A percentile compares a stretch with the other conserved stretches of the same genome.
phyloP scores from a whole-genome alignment of 2,329 filamentous ascomycete species.

The Epichloe amarillans region DNA sequence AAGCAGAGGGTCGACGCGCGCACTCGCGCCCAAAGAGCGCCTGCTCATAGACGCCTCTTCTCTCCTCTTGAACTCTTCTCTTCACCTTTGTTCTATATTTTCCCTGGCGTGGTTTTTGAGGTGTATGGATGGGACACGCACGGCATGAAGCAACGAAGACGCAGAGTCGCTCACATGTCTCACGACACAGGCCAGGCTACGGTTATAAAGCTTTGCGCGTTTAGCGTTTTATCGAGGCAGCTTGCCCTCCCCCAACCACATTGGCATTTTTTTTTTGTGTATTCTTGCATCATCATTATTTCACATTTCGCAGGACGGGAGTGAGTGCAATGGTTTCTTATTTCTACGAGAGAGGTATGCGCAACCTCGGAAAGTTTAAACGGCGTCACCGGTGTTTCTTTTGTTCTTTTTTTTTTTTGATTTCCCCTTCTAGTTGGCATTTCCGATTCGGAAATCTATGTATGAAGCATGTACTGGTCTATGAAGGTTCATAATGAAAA shows the following conservation, averaged over 20 bases:
- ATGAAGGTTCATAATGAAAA: not conserved
- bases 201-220: not conserved
- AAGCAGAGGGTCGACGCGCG: constrained; percentile 36
- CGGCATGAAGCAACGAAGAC: constrained; percentile 1
- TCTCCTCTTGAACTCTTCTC: not conserved
- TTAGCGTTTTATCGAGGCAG: not conserved
- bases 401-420: not conserved
- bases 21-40: constrained; percentile 48
- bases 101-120: not conserved
- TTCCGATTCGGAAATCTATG: not conserved
- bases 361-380: not conserved
- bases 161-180: not conserved
- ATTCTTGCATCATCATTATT: not conserved
- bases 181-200: not conserved
- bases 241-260: not conserved
- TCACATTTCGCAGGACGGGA: not conserved
- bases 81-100: not conserved
- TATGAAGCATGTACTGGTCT: constrained; percentile 2
- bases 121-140: not conserved
- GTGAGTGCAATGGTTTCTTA: not conserved
- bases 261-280: not conserved
- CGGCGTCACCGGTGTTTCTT: constrained; percentile 3
- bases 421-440: not conserved
- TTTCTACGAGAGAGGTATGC: not conserved
- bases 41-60: constrained; percentile 16